These are phyloP conservation scores for Scalesia atractyloides DNA, from an alignment of 129 eudicot genomes.

Conservation along the genomic window DNA sequence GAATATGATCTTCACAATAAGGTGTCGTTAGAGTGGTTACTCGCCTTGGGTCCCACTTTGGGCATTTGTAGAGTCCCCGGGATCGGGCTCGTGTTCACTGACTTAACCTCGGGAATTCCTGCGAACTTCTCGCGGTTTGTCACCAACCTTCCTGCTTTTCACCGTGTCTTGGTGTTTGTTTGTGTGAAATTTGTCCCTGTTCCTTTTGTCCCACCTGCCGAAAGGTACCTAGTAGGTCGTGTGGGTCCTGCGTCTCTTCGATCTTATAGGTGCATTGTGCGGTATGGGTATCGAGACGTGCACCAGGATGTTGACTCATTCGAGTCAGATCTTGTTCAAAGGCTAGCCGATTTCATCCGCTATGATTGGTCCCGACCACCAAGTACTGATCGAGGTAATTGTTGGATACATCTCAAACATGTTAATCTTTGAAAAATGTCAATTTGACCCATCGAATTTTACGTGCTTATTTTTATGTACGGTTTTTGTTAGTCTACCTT, in stretches of 20 bases:
- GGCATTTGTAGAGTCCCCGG: constrained; percentile 89
- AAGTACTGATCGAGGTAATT: constrained; percentile 27
- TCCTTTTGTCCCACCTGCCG: constrained; percentile 74
- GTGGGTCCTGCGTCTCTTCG: constrained; percentile 77
- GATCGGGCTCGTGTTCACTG: constrained; percentile 81
- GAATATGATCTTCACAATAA: constrained; percentile 91
- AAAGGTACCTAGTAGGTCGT: constrained; percentile 74
- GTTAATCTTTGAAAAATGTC: too few species aligned
- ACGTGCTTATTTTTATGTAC: too few species aligned
- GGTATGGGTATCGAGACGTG: constrained; percentile 83
- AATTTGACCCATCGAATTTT: too few species aligned
- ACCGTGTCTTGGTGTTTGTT: constrained; percentile 69
- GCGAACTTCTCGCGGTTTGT: constrained; percentile 90
- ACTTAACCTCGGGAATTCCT: constrained; percentile 77
- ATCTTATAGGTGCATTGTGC: constrained; percentile 79
- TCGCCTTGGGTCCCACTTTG: constrained; percentile 82
- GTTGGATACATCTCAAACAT: neutral
- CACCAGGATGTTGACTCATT: constrained; percentile 88
- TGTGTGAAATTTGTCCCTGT: constrained; percentile 85
- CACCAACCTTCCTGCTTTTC: constrained; percentile 92
- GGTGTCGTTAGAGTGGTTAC: constrained; percentile 81
- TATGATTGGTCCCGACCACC: constrained; percentile 52
- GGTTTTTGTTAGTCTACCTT: too few species aligned
- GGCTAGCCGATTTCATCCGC: constrained; percentile 56
- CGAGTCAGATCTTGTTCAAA: constrained; percentile 63